Conservation (phyloP, 1,139 yeast genomes). For the Pichia sp. region DNA sequence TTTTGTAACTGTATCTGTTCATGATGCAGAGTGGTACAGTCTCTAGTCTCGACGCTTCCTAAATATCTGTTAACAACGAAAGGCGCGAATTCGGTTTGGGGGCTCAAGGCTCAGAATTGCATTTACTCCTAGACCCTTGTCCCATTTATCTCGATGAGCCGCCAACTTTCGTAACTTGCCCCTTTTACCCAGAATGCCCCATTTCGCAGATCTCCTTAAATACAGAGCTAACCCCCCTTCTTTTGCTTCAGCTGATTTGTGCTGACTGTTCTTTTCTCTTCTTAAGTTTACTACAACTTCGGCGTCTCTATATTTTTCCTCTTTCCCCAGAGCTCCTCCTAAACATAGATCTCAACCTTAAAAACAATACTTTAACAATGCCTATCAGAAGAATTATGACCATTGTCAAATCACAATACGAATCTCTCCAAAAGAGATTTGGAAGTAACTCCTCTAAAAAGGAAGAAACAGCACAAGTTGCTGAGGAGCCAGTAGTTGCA, state of each 20-base stretch:
- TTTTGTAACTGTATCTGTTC: too few relatives aligned
- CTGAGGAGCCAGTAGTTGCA: background rate
- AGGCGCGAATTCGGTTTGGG: too few relatives aligned
- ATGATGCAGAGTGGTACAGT: too few relatives aligned
- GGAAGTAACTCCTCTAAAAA: conserved; percentile 11
- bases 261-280: background rate
- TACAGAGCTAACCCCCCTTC: background rate
- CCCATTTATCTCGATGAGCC: background rate
- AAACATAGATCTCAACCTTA: background rate
- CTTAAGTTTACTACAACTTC: background rate
- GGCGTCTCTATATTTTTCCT: conserved; percentile 3
- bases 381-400: conserved; percentile 28
- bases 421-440: conserved; percentile 24
- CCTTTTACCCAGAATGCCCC: background rate
- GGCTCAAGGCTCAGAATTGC: too few relatives aligned
- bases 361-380: conserved; percentile 15
- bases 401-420: conserved; percentile 25
- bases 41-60: too few relatives aligned
- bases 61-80: too few relatives aligned
- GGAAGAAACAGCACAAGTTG: conserved; percentile 9
- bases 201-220: background rate
- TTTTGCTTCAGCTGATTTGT: conserved; percentile 1
- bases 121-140: background rate
- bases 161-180: background rate
- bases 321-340: conserved; percentile 2